Evolutionary conservation across 2,329 filamentous ascomycete genomes (phyloP), one percentile per base, ranked within the genome.

Genomic region (Ophiocordyceps camponoti-saundersi): DNA sequence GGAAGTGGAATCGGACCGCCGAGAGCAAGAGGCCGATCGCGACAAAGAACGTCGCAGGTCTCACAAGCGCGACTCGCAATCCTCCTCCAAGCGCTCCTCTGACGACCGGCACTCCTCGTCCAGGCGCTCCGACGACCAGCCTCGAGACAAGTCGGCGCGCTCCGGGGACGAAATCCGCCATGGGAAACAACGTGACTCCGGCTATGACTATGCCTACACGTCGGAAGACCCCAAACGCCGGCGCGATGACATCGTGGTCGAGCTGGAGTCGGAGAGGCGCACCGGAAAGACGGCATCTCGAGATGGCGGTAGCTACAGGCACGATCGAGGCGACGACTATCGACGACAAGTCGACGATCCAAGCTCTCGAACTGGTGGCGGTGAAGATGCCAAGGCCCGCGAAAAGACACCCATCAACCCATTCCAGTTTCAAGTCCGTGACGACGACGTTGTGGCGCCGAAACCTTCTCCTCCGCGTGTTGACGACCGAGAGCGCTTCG

Each of bases 341-440:
- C 56, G 58, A 47, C 52, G 53, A 44, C 54, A 49, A 48, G 49
- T 55, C 49, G 55, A 54, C 52, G 55, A 59, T 55, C 57, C 52
- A 58, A 46, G 47, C 56, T 50, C 47, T 53, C 46, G 56, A 50
- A 46, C 46, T 46, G 54, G 49, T 53, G 49, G 40, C 56, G 46
- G 53, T 55, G 52, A 49, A 52, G 46, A 50, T 55, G 44, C 40
- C 21, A 49, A 56, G 48, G 53, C 57, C 46, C 49, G 49, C 22
- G 53, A 57, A 49, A 54, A 53, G 49, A 53, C 57, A n/a, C 55
- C 59, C 45, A 58, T 74, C 55, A 71, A 80, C 59, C 73, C 75
- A 18, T 79, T 80, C 57, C 68, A 77, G 56, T 80, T 66, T 55
- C 75, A 73, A 58, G 71, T 79, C 50, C 52, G 66, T 41, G 65